These are phyloP conservation scores for Hanseniaspora thailandica DNA, from an alignment of 805 yeast species.

Conservation along the genomic window DNA sequence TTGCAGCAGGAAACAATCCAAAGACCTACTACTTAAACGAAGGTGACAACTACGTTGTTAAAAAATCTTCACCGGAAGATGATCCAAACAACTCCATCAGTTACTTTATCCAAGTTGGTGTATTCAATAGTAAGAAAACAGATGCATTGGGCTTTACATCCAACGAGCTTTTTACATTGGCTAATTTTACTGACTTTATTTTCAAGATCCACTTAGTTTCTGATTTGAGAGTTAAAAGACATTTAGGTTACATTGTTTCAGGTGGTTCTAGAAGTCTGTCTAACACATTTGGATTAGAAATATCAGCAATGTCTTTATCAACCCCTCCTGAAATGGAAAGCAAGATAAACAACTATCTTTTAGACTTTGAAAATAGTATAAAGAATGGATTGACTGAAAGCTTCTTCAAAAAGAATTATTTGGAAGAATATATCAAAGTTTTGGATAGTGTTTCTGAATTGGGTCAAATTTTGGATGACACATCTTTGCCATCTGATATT, in stretches of 20 bases:
- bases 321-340: slow-evolving; percentile 33
- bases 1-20: slow-evolving; percentile 20
- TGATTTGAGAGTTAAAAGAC: slow-evolving; percentile 43
- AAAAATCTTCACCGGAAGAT: slow-evolving; percentile 28
- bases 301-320: slow-evolving; percentile 45
- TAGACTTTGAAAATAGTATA: slow-evolving; percentile 31
- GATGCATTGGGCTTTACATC: slow-evolving; percentile 7
- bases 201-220: slow-evolving; percentile 35
- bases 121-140: slow-evolving; percentile 21
- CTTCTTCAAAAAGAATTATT: slow-evolving; percentile 29
- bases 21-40: slow-evolving; percentile 31
- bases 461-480: slow-evolving; percentile 17
- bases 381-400: slow-evolving; percentile 24
- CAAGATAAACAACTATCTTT: slow-evolving; percentile 40
- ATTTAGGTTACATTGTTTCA: slow-evolving; percentile 51
- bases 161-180: slow-evolving; percentile 32
- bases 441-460: slow-evolving; percentile 13
- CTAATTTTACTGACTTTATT: slow-evolving; percentile 38
- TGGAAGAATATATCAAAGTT: slow-evolving; percentile 31
- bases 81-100: slow-evolving; percentile 46
- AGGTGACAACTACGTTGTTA: slow-evolving; percentile 22
- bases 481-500: slow-evolving; percentile 16
- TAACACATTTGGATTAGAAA: slow-evolving; percentile 45
- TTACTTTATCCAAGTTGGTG: slow-evolving; percentile 48
- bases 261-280: slow-evolving; percentile 45